phyloP scores from a whole-genome alignment of 1,284 basidiomycete genomes.

The Ceraceosorus guamensis region DNA sequence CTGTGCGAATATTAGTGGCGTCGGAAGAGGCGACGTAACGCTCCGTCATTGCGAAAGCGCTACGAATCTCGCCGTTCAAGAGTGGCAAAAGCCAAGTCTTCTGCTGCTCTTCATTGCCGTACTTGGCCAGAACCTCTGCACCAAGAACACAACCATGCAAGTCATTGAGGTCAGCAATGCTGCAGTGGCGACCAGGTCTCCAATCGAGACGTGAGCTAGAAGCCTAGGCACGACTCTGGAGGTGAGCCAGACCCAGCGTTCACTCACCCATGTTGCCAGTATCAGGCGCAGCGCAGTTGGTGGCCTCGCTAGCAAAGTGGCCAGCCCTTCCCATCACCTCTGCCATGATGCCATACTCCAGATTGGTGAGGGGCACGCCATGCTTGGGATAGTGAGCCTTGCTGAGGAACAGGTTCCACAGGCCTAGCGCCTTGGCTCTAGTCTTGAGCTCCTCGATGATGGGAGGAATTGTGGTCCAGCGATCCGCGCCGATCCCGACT shows the following conservation, averaged over 20 bases:
- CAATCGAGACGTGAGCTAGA: no score
- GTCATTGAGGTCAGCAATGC: not conserved
- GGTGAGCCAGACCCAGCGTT: not conserved
- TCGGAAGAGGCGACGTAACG: slow-evolving; percentile 72
- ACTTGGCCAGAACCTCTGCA: slow-evolving; percentile 83
- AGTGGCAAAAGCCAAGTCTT: slow-evolving; percentile 81
- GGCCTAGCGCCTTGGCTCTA: slow-evolving; percentile 75
- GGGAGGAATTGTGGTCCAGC: slow-evolving; percentile 79
- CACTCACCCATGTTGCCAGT: slow-evolving; percentile 58
- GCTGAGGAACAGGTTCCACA: slow-evolving; percentile 96
- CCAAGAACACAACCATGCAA: slow-evolving; percentile 6
- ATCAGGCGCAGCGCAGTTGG: slow-evolving; percentile 90
- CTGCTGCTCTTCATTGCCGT: slow-evolving; percentile 81
- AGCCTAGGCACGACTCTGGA: not conserved
- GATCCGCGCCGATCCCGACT: slow-evolving; percentile 66
- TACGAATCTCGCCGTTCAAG: slow-evolving; percentile 84
- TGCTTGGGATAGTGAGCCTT: slow-evolving; percentile 73
- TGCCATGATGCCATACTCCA: slow-evolving; percentile 97
- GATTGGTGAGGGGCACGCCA: slow-evolving; percentile 81
- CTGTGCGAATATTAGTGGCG: slow-evolving; percentile 88
- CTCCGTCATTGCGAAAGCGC: slow-evolving; percentile 50
- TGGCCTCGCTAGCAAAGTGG: slow-evolving; percentile 71
- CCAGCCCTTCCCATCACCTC: slow-evolving; percentile 81
- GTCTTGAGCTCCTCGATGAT: slow-evolving; percentile 76
- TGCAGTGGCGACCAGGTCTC: no score